These are phyloP conservation scores for Sisymbrium irio DNA, from an alignment of 345 rosid genomes.

Conservation along the genomic window DNA sequence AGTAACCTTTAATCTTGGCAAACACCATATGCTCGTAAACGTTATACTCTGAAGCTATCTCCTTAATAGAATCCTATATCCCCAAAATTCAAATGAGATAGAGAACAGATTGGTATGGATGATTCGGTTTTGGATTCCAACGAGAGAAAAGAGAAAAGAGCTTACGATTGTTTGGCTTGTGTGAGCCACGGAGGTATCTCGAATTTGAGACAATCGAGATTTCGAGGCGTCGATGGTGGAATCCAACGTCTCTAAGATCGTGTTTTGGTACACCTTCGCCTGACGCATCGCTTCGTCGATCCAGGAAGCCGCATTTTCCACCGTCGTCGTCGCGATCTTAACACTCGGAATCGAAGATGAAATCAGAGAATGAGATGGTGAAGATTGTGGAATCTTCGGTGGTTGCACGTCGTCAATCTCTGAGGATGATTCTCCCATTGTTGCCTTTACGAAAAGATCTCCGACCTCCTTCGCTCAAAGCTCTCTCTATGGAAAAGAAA, in stretches of 20 bases:
- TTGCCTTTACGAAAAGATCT: conserved; percentile 42
- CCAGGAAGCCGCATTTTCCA: conserved; percentile 62
- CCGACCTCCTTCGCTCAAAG: not conserved
- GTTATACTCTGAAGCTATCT: conserved; percentile 51
- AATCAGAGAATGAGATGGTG: too few species aligned
- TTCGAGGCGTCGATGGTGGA: conserved; percentile 44
- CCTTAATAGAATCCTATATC: conserved; percentile 54
- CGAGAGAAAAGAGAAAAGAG: not conserved
- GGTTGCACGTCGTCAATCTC: conserved; percentile 26
- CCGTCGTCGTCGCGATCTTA: conserved; percentile 40
- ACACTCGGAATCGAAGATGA: conserved; percentile 6
- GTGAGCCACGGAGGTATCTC: conserved; percentile 62
- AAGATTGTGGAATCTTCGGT: conserved; percentile 1
- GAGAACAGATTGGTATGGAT: not conserved
- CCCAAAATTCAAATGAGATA: not conserved
- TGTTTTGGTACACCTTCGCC: conserved; percentile 55
- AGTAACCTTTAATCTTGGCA: conserved; percentile 65
- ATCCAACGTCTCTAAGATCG: conserved; percentile 45
- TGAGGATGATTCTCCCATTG: conserved; percentile 46
- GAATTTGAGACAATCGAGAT: conserved; percentile 60
- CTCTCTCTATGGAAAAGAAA: not conserved
- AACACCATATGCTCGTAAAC: conserved; percentile 56
- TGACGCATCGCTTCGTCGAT: conserved; percentile 65
- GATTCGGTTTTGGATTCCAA: conserved; percentile 12
- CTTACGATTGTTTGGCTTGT: conserved; percentile 56